phyloP scores from a whole-genome alignment of 2,329 filamentous ascomycete species.

The Penicillium palitans region DNA sequence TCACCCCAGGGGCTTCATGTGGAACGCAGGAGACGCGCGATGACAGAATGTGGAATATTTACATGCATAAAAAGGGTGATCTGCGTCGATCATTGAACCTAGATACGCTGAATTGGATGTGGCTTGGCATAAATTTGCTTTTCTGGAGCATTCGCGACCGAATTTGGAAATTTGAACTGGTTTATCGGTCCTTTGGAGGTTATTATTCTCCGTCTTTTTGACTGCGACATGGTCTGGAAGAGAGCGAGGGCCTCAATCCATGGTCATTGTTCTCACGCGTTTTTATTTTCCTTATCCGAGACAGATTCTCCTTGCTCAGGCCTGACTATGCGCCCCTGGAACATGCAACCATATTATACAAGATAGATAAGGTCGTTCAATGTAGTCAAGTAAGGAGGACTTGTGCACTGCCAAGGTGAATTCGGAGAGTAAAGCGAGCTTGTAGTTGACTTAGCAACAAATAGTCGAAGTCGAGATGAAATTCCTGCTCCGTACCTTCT shows the following conservation, averaged over 20 bases:
- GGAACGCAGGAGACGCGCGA: constrained; percentile 29
- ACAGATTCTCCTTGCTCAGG: constrained; percentile 10
- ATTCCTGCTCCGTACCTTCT: not conserved
- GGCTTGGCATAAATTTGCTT: constrained; percentile 19
- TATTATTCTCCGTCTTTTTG: not conserved
- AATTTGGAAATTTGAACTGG: not conserved
- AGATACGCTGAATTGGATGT: constrained; percentile 14
- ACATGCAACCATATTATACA: not conserved
- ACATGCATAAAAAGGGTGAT: constrained; percentile 21
- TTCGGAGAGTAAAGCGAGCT: not conserved
- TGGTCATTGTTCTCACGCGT: not conserved
- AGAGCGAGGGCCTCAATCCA: not conserved
- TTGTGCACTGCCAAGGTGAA: not conserved
- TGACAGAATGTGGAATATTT: constrained; percentile 31
- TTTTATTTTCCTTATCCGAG: constrained; percentile 1
- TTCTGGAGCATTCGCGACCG: constrained; percentile 4
- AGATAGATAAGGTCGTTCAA: not conserved
- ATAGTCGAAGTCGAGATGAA: not conserved
- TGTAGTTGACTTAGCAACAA: not conserved
- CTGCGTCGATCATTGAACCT: constrained; percentile 30
- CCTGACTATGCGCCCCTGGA: constrained; percentile 3
- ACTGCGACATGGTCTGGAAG: not conserved
- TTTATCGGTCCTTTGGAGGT: not conserved
- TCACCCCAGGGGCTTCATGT: constrained; percentile 26
- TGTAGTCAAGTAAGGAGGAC: constrained; percentile 7